phyloP scores from a whole-genome alignment of 2,329 filamentous ascomycete genomes.

The Proliferodiscus dingleyae region DNA sequence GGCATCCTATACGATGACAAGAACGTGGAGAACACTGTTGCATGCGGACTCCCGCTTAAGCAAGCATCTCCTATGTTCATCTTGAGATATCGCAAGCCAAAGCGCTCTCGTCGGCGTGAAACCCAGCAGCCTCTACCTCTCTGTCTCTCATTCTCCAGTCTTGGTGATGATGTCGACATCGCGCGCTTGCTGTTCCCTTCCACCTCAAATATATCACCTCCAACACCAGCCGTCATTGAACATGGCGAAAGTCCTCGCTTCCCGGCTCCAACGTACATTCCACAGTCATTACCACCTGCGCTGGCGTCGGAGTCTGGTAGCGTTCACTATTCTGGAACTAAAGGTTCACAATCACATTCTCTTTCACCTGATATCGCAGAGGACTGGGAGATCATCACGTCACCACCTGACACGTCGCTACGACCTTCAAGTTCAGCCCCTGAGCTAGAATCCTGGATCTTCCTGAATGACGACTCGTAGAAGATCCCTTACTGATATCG shows the following conservation, averaged over 20 bases:
- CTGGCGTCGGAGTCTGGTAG: conserved; percentile 12
- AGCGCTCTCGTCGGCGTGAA: conserved; percentile 15
- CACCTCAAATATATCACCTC: conserved; percentile 1
- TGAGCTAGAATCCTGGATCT: conserved; percentile 26
- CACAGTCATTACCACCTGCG: conserved; percentile 24
- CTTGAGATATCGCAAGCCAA: conserved; percentile 18
- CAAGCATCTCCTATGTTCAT: conserved; percentile 17
- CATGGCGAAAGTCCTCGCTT: conserved; percentile 11
- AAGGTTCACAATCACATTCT: background rate
- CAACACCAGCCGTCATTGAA: conserved; percentile 19
- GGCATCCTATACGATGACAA: conserved; percentile 20
- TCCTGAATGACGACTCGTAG: conserved; percentile 29
- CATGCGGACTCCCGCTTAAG: conserved; percentile 14
- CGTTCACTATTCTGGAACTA: background rate
- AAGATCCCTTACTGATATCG: conserved; percentile 23
- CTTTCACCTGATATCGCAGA: conserved; percentile 3
- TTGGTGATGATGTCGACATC: conserved; percentile 21
- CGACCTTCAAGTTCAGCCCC: conserved; percentile 13
- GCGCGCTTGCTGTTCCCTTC: conserved; percentile 12
- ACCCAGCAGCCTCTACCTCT: conserved; percentile 15
- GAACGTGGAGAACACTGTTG: conserved; percentile 14
- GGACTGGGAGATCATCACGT: conserved; percentile 25
- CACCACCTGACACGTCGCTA: conserved; percentile 5
- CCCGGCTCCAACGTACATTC: conserved; percentile 12
- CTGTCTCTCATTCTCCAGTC: conserved; percentile 17